phyloP scores from a whole-genome alignment of 306 rosid genomes.

The Carpinus viminea region DNA sequence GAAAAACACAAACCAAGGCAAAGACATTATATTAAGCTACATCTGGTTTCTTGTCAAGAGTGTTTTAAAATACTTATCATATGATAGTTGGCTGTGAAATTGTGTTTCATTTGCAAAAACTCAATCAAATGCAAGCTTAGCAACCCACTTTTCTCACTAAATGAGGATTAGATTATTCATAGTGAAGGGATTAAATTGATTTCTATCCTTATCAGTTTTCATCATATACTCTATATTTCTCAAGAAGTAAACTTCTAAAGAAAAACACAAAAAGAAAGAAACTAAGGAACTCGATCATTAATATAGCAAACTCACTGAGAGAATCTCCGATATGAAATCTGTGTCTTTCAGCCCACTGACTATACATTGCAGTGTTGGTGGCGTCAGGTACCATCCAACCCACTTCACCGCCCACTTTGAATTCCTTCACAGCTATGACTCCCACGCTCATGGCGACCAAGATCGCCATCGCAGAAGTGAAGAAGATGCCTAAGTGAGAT shows the following conservation, averaged over 20 bases:
- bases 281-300: too few relatives aligned
- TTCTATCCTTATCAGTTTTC: too few relatives aligned
- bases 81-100: too few relatives aligned
- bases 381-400: conserved; percentile 67
- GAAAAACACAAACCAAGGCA: not conserved
- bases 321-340: conserved; percentile 81
- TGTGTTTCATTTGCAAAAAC: too few relatives aligned
- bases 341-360: conserved; percentile 62
- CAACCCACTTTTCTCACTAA: too few relatives aligned
- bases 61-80: too few relatives aligned
- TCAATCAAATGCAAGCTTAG: too few relatives aligned
- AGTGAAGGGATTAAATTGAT: too few relatives aligned
- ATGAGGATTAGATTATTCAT: too few relatives aligned
- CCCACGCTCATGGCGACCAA: conserved; percentile 21
- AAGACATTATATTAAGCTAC: too few relatives aligned
- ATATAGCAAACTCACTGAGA: conserved; percentile 48
- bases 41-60: too few relatives aligned
- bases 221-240: too few relatives aligned
- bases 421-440: conserved; percentile 44
- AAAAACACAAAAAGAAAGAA: not conserved
- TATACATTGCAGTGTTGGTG: conserved; percentile 41
- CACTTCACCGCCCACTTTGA: conserved; percentile 64
- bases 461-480: conserved; percentile 22
- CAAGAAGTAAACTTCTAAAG: not conserved
- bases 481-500: conserved; percentile 20